A percentile compares a stretch with the other conserved stretches of the same genome.
Conservation (phyloP, 2,329 filamentous ascomycete species). For the Emericellopsis atlantica region DNA sequence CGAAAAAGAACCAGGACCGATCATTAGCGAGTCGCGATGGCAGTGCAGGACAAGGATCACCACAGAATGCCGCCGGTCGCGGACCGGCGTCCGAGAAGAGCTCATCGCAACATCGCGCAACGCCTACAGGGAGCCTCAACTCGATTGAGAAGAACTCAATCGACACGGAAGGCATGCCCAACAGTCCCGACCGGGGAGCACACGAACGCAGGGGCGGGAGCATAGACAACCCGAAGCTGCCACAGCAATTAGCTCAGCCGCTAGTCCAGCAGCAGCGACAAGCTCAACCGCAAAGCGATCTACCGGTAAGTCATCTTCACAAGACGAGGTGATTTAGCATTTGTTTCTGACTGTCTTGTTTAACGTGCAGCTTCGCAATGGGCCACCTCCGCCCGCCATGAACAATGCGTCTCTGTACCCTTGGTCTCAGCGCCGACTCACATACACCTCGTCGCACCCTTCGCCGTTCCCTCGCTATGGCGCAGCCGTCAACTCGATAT, state of each 20-base stretch:
- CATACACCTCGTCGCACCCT: constrained; percentile 68
- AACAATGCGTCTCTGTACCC: constrained; percentile 79
- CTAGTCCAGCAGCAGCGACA: constrained; percentile 11
- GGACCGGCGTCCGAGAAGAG: constrained; percentile 40
- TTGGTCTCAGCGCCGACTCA: constrained; percentile 84
- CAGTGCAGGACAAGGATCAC: constrained; percentile 30
- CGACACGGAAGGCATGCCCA: constrained; percentile 41
- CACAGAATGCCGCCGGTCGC: constrained; percentile 35
- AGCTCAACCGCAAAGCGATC: constrained; percentile 14
- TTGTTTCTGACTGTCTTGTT: neutral
- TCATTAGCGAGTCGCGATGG: constrained; percentile 42
- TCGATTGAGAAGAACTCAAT: constrained; percentile 32
- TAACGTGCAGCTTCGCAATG: constrained; percentile 42
- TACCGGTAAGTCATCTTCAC: constrained; percentile 23
- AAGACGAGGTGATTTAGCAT: neutral
- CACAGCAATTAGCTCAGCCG: constrained; percentile 20
- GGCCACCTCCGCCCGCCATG: constrained; percentile 31
- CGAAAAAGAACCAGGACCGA: constrained; percentile 63
- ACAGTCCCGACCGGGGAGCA: constrained; percentile 49
- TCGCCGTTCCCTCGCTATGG: constrained; percentile 95
- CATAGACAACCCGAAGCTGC: constrained; percentile 24
- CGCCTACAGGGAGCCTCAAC: constrained; percentile 66
- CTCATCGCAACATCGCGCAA: constrained; percentile 41
- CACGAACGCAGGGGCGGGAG: constrained; percentile 41
- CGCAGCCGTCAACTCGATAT: constrained; percentile 82